A percentile compares a stretch with the other conserved stretches of the same genome.
Conservation (phyloP, 768 basidiomycete genomes). For the Pholiota molesta region DNA sequence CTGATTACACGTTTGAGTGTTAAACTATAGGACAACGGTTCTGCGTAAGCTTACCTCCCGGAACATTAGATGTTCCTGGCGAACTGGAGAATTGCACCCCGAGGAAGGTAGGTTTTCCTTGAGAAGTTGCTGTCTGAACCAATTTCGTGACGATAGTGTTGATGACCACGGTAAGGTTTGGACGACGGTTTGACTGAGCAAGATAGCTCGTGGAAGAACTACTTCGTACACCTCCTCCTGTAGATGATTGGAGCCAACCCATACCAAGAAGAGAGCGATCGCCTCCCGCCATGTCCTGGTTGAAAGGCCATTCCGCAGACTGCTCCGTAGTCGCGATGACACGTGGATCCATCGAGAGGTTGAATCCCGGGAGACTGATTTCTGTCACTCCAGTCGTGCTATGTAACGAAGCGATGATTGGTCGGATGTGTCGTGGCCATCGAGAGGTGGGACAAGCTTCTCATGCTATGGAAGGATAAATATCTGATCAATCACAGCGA, state of each 20-base stretch:
- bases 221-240: slow-evolving; percentile 33
- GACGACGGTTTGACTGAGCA: slow-evolving; percentile 26
- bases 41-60: not conserved
- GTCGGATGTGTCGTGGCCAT: slow-evolving; percentile 38
- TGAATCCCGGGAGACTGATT: slow-evolving; percentile 35
- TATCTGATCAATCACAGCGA: slow-evolving; percentile 12
- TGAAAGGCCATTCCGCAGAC: slow-evolving; percentile 37
- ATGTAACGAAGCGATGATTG: slow-evolving; percentile 38
- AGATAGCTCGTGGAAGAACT: slow-evolving; percentile 41
- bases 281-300: slow-evolving; percentile 35
- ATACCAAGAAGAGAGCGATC: slow-evolving; percentile 30
- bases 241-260: slow-evolving; percentile 36
- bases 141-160: slow-evolving; percentile 34
- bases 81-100: slow-evolving; percentile 22
- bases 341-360: slow-evolving; percentile 31
- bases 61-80: not conserved
- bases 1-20: not conserved
- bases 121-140: slow-evolving; percentile 18
- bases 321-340: slow-evolving; percentile 39
- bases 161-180: slow-evolving; percentile 40
- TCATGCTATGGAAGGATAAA: slow-evolving; percentile 32
- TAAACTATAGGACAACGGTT: not conserved
- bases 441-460: slow-evolving; percentile 33
- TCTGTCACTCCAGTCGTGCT: slow-evolving; percentile 32
- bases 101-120: slow-evolving; percentile 20